A percentile compares a stretch with the other conserved stretches of the same genome.
These are phyloP conservation scores for Magnusiomyces ingens DNA, from an alignment of 1,139 yeast genomes.

Conservation along the genomic window DNA sequence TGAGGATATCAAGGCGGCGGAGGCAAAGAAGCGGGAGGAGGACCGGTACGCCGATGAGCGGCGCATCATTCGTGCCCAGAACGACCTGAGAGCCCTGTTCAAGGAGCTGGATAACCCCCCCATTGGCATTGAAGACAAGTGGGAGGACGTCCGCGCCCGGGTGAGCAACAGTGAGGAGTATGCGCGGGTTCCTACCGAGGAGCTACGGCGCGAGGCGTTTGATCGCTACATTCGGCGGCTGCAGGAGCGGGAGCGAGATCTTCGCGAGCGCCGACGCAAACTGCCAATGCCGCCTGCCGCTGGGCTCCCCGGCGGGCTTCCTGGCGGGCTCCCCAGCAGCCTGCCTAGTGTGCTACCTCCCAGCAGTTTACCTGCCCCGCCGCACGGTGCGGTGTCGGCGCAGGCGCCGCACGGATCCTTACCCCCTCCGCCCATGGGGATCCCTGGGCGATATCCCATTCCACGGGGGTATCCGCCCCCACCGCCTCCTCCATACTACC, in stretches of 20 bases:
- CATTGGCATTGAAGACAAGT: conserved; percentile 27
- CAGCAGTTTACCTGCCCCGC: too few relatives aligned
- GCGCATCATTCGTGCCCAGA: conserved; percentile 33
- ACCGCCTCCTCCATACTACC: conserved; percentile 14
- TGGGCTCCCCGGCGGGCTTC: too few relatives aligned
- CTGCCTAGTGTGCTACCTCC: too few relatives aligned
- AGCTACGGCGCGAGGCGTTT: conserved; percentile 30
- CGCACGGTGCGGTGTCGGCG: too few relatives aligned
- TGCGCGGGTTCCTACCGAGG: conserved; percentile 33
- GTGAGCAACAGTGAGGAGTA: conserved; percentile 34
- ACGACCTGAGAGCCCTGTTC: conserved; percentile 35
- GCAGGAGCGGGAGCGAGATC: conserved; percentile 20
- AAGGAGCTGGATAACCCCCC: conserved; percentile 31
- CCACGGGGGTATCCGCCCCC: not conserved
- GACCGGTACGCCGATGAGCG: conserved; percentile 34
- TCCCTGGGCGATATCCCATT: too few relatives aligned
- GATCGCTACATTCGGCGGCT: conserved; percentile 30
- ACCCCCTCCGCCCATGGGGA: too few relatives aligned
- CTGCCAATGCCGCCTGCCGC: too few relatives aligned
- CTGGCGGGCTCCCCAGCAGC: too few relatives aligned
- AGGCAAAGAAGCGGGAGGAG: conserved; percentile 22
- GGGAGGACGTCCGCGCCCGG: conserved; percentile 35
- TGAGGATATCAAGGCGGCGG: conserved; percentile 13
- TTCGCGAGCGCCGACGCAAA: conserved; percentile 7
- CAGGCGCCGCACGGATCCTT: too few relatives aligned